Percentiles rank a stretch among this genome's conserved stretches.
These are phyloP conservation scores for Sclerotinia minor DNA, from an alignment of 2,329 filamentous ascomycete species.

Conservation along the genomic window DNA sequence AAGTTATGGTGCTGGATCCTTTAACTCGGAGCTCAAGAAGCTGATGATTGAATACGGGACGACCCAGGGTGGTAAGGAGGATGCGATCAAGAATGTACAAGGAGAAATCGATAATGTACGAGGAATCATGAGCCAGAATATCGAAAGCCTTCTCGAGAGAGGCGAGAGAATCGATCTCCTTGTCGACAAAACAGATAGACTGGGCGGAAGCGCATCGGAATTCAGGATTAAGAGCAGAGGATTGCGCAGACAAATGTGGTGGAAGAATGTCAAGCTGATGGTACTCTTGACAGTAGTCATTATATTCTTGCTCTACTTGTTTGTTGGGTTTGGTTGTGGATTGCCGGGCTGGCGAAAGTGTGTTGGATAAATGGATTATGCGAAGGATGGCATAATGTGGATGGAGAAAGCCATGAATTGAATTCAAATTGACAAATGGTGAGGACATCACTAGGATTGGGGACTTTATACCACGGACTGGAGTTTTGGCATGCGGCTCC, in stretches of 20 bases:
- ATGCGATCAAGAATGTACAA: constrained; percentile 81
- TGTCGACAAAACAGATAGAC: constrained; percentile 92
- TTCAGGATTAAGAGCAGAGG: constrained; percentile 86
- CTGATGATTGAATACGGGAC: constrained; percentile 85
- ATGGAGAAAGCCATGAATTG: background rate
- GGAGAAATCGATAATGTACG: constrained; percentile 89
- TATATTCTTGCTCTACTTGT: constrained; percentile 68
- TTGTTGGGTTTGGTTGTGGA: constrained; percentile 72
- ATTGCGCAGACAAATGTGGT: constrained; percentile 95
- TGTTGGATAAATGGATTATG: constrained; percentile 30
- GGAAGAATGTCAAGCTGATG: constrained; percentile 97
- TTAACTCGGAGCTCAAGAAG: constrained; percentile 75
- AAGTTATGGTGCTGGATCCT: constrained; percentile 85
- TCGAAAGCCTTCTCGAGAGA: constrained; percentile 82
- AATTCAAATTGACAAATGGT: background rate
- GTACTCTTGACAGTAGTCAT: constrained; percentile 71
- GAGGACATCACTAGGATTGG: constrained; percentile 7
- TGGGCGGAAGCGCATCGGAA: constrained; percentile 85
- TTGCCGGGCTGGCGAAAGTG: constrained; percentile 54
- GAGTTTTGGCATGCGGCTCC: constrained; percentile 6
- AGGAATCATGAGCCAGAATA: constrained; percentile 94
- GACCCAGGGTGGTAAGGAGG: constrained; percentile 70
- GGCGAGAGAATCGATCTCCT: constrained; percentile 91
- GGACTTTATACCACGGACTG: constrained; percentile 28
- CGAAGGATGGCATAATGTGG: constrained; percentile 1